Percentiles rank a stretch among this genome's conserved stretches.
phyloP scores from a whole-genome alignment of 352 stramenopile genomes.

The Thalassiosira pacifica region DNA sequence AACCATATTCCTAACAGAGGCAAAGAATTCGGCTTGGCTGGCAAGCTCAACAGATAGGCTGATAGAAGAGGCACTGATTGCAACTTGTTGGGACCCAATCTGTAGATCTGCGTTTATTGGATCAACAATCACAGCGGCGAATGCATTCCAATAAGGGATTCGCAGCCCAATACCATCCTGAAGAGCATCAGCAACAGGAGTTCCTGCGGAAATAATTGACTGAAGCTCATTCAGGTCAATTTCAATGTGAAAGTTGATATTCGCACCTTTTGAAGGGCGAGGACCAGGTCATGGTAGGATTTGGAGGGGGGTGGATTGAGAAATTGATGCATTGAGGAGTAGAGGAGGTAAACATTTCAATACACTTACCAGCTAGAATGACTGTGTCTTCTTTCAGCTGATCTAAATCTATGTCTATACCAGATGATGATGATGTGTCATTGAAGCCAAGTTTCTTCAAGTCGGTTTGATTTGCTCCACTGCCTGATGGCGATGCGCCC shows the following conservation, averaged over 20 bases:
- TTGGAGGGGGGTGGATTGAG: no score
- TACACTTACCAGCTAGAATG: no score
- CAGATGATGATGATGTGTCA: no score
- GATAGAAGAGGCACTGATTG: neutral
- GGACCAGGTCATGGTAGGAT: no score
- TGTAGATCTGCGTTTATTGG: neutral
- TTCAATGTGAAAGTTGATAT: neutral
- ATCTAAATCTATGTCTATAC: no score
- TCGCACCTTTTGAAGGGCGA: neutral
- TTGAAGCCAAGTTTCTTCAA: no score
- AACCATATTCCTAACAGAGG: neutral
- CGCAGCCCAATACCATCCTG: neutral
- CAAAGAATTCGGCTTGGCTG: neutral
- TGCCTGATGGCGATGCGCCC: no score
- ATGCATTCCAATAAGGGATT: neutral
- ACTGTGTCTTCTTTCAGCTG: no score
- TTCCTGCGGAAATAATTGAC: neutral
- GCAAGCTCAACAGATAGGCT: neutral
- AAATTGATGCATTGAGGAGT: no score
- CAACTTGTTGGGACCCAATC: neutral
- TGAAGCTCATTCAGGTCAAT: neutral
- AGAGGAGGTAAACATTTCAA: no score
- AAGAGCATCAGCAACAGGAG: neutral
- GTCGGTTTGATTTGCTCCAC: no score
- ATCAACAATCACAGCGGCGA: neutral